Evolutionary conservation across 495 filamentous ascomycete genomes (phyloP).

Genomic region (Aspergillus avenaceus): DNA sequence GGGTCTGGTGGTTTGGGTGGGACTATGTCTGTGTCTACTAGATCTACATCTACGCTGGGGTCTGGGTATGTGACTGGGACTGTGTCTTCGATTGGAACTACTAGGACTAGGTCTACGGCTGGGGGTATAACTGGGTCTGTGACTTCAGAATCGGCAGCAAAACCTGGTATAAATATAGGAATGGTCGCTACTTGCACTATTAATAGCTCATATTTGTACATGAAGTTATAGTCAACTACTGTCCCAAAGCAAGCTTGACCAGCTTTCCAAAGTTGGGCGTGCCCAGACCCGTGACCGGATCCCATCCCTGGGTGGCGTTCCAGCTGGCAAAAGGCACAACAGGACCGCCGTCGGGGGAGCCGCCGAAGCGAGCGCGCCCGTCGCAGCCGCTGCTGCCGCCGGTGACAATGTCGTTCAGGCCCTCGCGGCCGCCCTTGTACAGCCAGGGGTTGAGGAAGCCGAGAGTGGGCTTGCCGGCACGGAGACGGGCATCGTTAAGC

Average conservation of each 20-base stretch:
- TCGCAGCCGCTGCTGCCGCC: slow-evolving; percentile 62
- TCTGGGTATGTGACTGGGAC: no score
- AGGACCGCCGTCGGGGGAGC: slow-evolving; percentile 31
- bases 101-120: no score
- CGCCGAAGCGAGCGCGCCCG: slow-evolving; percentile 38
- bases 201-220: no score
- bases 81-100: no score
- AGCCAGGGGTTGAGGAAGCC: slow-evolving; percentile 78
- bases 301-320: slow-evolving; percentile 57
- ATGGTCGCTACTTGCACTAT: no score
- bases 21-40: no score
- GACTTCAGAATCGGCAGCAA: no score
- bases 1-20: no score
- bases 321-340: slow-evolving; percentile 38
- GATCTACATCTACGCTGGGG: no score
- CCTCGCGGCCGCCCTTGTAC: slow-evolving; percentile 49
- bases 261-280: slow-evolving; percentile 47
- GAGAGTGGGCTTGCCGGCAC: slow-evolving; percentile 49
- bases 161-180: no score
- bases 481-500: slow-evolving; percentile 63
- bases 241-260: slow-evolving; percentile 21
- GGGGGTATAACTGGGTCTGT: no score
- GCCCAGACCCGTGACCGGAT: slow-evolving; percentile 57
- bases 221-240: background rate
- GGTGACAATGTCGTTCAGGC: slow-evolving; percentile 59